Percentiles rank a stretch among this genome's conserved stretches.
These are phyloP conservation scores for Talaromyces verruculosus DNA, from an alignment of 2,329 filamentous ascomycete species.

Conservation along the genomic window DNA sequence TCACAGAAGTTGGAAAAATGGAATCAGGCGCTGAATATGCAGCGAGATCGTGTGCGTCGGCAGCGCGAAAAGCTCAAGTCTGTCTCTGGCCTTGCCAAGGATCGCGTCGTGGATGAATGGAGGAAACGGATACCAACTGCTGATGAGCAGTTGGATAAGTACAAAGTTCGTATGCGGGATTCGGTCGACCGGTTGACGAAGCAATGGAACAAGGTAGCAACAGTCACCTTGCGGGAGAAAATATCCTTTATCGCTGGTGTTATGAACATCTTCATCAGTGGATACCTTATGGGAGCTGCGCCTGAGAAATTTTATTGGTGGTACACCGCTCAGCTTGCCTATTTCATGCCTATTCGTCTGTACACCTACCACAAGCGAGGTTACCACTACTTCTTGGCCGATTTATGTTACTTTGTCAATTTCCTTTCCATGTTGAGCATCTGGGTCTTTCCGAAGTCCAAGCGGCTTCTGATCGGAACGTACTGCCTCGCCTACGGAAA, in stretches of 20 bases:
- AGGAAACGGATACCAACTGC: constrained; percentile 79
- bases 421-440: constrained; percentile 76
- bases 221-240: constrained; percentile 88
- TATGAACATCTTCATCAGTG: constrained; percentile 95
- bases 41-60: constrained; percentile 80
- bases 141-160: constrained; percentile 90
- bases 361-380: constrained; percentile 88
- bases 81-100: constrained; percentile 73
- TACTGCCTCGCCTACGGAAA: constrained; percentile 95
- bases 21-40: constrained; percentile 75
- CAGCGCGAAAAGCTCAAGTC: constrained; percentile 79
- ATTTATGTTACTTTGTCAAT: constrained; percentile 98
- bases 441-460: constrained; percentile 88
- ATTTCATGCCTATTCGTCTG: constrained; percentile 95
- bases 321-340: constrained; percentile 84
- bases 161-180: constrained; percentile 79
- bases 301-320: constrained; percentile 87
- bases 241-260: constrained; percentile 93
- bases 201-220: constrained; percentile 86
- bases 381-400: constrained; percentile 95
- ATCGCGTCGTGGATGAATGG: constrained; percentile 92
- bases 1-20: constrained; percentile 88
- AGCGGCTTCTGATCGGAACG: constrained; percentile 84
- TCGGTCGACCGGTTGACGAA: constrained; percentile 84
- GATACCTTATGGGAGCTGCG: constrained; percentile 83